phyloP scores from a whole-genome alignment of 305 asterid species.

The Solanum hybrid region DNA sequence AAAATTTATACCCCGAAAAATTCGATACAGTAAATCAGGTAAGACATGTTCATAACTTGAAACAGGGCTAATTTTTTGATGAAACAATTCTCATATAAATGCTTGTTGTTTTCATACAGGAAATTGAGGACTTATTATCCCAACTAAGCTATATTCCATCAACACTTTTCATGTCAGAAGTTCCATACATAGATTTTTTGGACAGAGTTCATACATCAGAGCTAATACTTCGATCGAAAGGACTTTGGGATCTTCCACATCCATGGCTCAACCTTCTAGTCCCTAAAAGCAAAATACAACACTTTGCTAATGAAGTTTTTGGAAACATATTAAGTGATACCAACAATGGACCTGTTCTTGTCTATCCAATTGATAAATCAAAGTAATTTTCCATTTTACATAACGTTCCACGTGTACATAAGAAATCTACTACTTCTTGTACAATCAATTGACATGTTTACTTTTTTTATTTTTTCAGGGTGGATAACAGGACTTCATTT shows the following conservation, averaged over 20 bases:
- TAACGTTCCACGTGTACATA: neutral
- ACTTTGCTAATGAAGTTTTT: conserved; percentile 53
- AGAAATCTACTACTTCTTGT: neutral
- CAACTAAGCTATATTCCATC: conserved; percentile 60
- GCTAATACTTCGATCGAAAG: conserved; percentile 41
- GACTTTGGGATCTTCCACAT: conserved; percentile 83
- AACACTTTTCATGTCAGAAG: conserved; percentile 54
- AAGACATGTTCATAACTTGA: neutral
- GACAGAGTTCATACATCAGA: conserved; percentile 83
- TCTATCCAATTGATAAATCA: conserved; percentile 74
- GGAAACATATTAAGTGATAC: conserved; percentile 58
- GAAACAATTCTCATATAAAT: neutral
- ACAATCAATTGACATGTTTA: neutral
- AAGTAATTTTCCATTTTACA: conserved; percentile 31
- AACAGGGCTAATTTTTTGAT: neutral
- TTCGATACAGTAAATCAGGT: conserved; percentile 39
- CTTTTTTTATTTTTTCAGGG: conserved; percentile 33
- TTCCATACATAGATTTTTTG: conserved; percentile 62
- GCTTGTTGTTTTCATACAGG: conserved; percentile 34
- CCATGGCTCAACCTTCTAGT: conserved; percentile 89
- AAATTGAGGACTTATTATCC: conserved; percentile 48
- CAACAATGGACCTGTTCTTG: conserved; percentile 66
- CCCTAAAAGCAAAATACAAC: conserved; percentile 58
- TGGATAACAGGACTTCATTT: conserved; percentile 75
- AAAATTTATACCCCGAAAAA: conserved; percentile 49